Evolutionary conservation across 805 yeast genomes (phyloP).

Genomic region (Citeromyces nyonsensis): DNA sequence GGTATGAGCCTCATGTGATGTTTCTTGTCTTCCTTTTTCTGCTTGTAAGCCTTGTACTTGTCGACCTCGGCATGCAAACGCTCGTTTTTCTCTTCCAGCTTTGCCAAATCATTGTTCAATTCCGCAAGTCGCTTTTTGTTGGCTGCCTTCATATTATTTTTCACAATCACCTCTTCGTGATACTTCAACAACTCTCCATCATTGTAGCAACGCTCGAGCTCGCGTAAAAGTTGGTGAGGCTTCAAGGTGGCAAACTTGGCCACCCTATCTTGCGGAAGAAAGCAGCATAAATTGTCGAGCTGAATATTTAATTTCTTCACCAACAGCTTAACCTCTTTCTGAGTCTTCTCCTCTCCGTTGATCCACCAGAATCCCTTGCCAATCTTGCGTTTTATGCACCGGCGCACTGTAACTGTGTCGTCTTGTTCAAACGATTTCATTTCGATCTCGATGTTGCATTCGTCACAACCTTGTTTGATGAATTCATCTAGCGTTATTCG

Average conservation of each 20-base stretch:
- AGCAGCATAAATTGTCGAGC: conserved; percentile 83
- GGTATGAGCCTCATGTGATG: conserved; percentile 19
- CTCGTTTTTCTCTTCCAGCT: conserved; percentile 19
- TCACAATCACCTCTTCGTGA: conserved; percentile 39
- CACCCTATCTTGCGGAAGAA: conserved; percentile 89
- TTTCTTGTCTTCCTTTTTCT: conserved; percentile 21
- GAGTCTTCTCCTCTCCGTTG: conserved; percentile 23
- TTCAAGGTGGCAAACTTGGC: conserved; percentile 78
- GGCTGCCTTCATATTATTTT: conserved; percentile 24
- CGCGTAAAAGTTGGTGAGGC: conserved; percentile 57
- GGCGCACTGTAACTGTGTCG: conserved; percentile 19
- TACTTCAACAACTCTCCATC: conserved; percentile 34
- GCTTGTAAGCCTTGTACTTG: conserved; percentile 25
- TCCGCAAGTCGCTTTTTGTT: conserved; percentile 13
- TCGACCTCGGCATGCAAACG: conserved; percentile 28
- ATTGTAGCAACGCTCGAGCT: conserved; percentile 73
- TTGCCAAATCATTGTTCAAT: conserved; percentile 13
- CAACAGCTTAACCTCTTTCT: conserved; percentile 24
- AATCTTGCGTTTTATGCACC: conserved; percentile 25
- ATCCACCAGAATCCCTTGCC: conserved; percentile 37
- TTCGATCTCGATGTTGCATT: conserved; percentile 32
- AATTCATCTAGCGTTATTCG: conserved; percentile 43
- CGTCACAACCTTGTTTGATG: conserved; percentile 49
- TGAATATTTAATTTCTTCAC: conserved; percentile 54
- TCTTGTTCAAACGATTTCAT: conserved; percentile 22